Percentiles rank a stretch among this genome's conserved stretches.
These are phyloP conservation scores for Ceratobasidium sp. DNA, from an alignment of 1,284 basidiomycete species.

Conservation along the genomic window DNA sequence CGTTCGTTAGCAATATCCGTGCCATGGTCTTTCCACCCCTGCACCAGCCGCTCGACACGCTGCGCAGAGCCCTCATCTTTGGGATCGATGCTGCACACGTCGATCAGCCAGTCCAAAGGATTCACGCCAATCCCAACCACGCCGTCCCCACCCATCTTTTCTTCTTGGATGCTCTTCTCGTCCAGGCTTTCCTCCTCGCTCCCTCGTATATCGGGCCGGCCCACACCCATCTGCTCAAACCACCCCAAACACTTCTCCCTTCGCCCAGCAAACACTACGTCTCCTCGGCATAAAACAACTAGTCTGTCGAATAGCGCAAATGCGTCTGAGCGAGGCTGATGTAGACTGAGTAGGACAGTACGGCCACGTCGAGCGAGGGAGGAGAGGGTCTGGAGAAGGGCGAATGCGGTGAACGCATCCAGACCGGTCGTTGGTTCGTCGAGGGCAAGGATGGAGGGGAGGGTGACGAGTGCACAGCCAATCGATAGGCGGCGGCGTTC, in stretches of 20 bases:
- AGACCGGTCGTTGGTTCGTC: constrained; percentile 80
- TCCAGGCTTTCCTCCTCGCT: neutral
- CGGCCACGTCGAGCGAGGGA: constrained; percentile 64
- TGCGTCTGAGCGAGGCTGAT: constrained; percentile 68
- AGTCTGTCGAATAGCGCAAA: constrained; percentile 65
- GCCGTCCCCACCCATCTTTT: too few relatives aligned
- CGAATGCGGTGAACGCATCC: constrained; percentile 66
- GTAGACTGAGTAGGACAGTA: constrained; percentile 65
- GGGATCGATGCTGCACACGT: constrained; percentile 64
- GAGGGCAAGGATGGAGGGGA: constrained; percentile 83
- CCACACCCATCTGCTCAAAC: constrained; percentile 59
- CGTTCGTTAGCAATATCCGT: constrained; percentile 51
- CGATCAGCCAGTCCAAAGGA: constrained; percentile 66
- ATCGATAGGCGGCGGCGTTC: constrained; percentile 89
- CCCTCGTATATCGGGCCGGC: neutral
- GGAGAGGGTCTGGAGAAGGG: constrained; percentile 64
- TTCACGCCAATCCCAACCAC: constrained; percentile 57
- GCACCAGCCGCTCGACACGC: constrained; percentile 55
- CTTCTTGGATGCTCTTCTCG: neutral
- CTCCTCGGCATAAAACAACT: constrained; percentile 63
- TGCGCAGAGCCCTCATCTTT: constrained; percentile 58
- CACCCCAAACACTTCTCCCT: constrained; percentile 59
- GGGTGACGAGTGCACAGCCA: constrained; percentile 69
- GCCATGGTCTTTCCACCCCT: constrained; percentile 55
- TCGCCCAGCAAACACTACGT: constrained; percentile 64